These are phyloP conservation scores for Aspergillus bertholletiae DNA, from an alignment of 495 filamentous ascomycete species.

Conservation along the genomic window DNA sequence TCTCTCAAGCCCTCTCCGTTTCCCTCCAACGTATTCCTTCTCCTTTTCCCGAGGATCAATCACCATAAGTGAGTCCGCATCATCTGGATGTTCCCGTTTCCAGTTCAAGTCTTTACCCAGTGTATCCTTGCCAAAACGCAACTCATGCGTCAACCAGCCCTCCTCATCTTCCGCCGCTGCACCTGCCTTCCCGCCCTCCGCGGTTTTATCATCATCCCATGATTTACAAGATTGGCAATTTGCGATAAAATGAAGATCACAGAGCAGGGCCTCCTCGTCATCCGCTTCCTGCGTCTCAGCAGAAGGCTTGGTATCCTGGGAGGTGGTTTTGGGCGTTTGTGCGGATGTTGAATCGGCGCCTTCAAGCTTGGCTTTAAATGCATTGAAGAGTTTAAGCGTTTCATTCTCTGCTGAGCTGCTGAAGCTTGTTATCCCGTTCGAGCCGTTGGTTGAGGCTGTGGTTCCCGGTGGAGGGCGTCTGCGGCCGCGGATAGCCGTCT, in stretches of 20 bases:
- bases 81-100: conserved; percentile 81
- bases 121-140: conserved; percentile 85
- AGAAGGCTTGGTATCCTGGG: neutral
- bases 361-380: conserved; percentile 77
- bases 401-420: conserved; percentile 54
- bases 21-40: conserved; percentile 51
- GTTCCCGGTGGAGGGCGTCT: conserved; percentile 58
- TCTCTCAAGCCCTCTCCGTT: conserved; percentile 28
- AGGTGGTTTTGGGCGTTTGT: conserved; percentile 1
- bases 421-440: conserved; percentile 22
- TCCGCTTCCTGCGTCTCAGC: conserved; percentile 29
- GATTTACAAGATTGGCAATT: conserved; percentile 85
- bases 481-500: conserved; percentile 73
- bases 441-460: conserved; percentile 26
- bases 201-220: conserved; percentile 45
- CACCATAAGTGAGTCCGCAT: conserved; percentile 84
- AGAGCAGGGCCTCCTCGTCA: conserved; percentile 68
- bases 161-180: conserved; percentile 59
- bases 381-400: conserved; percentile 63
- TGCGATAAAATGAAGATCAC: conserved; percentile 89
- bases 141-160: conserved; percentile 63
- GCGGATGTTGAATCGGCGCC: conserved; percentile 41
- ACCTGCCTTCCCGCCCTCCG: conserved; percentile 36
- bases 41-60: conserved; percentile 91
- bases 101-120: conserved; percentile 89